phyloP scores from a whole-genome alignment of 768 basidiomycete genomes.

The Pleurotus cornucopiae region DNA sequence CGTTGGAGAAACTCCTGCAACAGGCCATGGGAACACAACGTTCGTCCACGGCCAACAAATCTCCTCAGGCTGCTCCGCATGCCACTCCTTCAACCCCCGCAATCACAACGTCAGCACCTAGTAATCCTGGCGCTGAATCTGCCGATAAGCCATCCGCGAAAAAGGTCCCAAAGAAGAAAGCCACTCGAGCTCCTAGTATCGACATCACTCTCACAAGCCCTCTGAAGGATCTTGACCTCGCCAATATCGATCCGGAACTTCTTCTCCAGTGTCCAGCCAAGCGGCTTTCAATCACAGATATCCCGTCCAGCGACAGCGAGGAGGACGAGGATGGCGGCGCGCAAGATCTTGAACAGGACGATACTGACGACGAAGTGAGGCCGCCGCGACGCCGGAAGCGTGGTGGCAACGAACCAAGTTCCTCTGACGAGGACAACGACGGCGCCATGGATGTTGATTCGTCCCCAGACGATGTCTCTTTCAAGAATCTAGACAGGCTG shows the following conservation, averaged over 20 bases:
- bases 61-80: too few relatives aligned
- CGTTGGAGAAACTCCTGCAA: slow-evolving; percentile 22
- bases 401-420: slow-evolving; percentile 11
- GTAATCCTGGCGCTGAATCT: not conserved
- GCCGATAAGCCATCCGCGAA: not conserved
- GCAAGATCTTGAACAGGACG: slow-evolving; percentile 29
- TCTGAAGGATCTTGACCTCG: not conserved
- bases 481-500: slow-evolving; percentile 24
- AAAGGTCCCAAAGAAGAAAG: not conserved
- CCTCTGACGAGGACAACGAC: slow-evolving; percentile 31
- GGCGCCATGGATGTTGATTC: slow-evolving; percentile 12
- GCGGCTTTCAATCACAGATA: slow-evolving; percentile 26
- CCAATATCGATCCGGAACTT: slow-evolving; percentile 27
- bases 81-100: too few relatives aligned
- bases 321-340: slow-evolving; percentile 37
- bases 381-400: slow-evolving; percentile 25
- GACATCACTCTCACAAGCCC: not conserved
- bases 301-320: slow-evolving; percentile 35
- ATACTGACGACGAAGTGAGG: slow-evolving; percentile 21
- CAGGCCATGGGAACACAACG: not conserved
- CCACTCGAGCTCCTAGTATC: not conserved
- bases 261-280: slow-evolving; percentile 36
- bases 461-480: slow-evolving; percentile 16
- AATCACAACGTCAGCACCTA: too few relatives aligned
- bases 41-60: too few relatives aligned